Conservation (phyloP, 2,329 filamentous ascomycete genomes). For the Verticillium longisporum region DNA sequence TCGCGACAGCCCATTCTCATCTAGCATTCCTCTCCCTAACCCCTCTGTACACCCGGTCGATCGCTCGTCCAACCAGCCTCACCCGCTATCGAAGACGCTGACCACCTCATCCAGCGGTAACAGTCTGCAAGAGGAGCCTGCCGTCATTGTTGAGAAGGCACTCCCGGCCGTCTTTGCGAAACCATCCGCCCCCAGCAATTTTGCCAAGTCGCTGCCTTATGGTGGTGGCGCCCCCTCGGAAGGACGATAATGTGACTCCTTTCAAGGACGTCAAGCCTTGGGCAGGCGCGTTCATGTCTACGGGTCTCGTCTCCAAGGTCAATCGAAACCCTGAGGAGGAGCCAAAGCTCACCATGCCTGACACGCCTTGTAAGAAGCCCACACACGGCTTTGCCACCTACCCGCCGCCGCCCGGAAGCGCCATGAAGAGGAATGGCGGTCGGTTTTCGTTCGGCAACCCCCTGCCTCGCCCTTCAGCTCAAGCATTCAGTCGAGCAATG, state of each 20-base stretch:
- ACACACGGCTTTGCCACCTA: slow-evolving; percentile 61
- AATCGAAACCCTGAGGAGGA: slow-evolving; percentile 70
- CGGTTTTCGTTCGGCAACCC: slow-evolving; percentile 65
- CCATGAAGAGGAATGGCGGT: slow-evolving; percentile 56
- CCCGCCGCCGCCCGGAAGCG: slow-evolving; percentile 51
- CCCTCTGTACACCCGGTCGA: slow-evolving; percentile 46
- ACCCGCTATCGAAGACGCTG: slow-evolving; percentile 80
- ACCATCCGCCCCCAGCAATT: slow-evolving; percentile 43
- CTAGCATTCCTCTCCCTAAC: slow-evolving; percentile 42
- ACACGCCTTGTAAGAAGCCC: slow-evolving; percentile 93
- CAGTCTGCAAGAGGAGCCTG: slow-evolving; percentile 65
- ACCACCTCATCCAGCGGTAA: slow-evolving; percentile 83
- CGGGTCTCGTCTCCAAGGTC: slow-evolving; percentile 90
- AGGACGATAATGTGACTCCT: slow-evolving; percentile 11
- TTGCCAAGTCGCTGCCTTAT: slow-evolving; percentile 70
- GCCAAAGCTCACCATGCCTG: slow-evolving; percentile 69
- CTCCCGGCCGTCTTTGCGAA: slow-evolving; percentile 52
- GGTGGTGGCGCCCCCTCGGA: slow-evolving; percentile 31
- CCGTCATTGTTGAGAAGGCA: slow-evolving; percentile 20
- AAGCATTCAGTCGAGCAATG: slow-evolving; percentile 37
- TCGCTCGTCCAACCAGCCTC: slow-evolving; percentile 46
- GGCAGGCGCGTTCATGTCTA: slow-evolving; percentile 85
- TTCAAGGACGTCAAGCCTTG: slow-evolving; percentile 73
- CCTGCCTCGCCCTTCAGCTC: slow-evolving; percentile 78
- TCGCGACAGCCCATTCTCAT: slow-evolving; percentile 59